Evolutionary conservation across 768 basidiomycete species (phyloP).

Genomic region (Lentinula guzmanii): DNA sequence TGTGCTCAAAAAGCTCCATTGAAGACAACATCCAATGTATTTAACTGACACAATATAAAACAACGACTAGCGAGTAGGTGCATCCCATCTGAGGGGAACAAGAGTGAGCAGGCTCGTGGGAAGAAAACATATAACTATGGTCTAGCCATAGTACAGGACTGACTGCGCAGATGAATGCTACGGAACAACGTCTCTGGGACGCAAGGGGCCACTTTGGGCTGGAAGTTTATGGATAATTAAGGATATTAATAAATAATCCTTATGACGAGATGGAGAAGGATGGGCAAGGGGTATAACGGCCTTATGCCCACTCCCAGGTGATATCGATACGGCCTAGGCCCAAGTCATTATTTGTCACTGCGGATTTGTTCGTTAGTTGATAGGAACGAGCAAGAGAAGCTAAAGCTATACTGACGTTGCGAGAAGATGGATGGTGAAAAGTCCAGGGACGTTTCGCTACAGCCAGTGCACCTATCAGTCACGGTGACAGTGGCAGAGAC

Average conservation of each 20-base stretch:
- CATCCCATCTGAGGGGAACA: background rate
- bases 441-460: slow-evolving; percentile 48
- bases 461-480: slow-evolving; percentile 61
- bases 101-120: background rate
- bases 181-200: background rate
- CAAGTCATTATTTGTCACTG: slow-evolving; percentile 20
- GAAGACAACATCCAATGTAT: slow-evolving; percentile 2
- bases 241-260: slow-evolving; percentile 7
- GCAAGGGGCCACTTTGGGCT: background rate
- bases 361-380: background rate
- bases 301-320: slow-evolving; percentile 42
- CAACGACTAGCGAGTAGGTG: too few species aligned
- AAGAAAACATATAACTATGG: background rate
- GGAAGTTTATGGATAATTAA: slow-evolving; percentile 5
- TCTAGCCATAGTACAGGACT: background rate
- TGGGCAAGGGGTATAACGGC: slow-evolving; percentile 6
- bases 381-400: background rate
- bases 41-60: background rate
- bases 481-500: slow-evolving; percentile 42
- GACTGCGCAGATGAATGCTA: background rate
- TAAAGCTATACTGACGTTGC: slow-evolving; percentile 19
- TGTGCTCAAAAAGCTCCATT: too few species aligned
- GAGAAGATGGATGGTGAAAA: slow-evolving; percentile 56
- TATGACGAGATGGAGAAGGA: background rate
- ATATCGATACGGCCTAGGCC: slow-evolving; percentile 49